Evolutionary conservation across 306 rosid species (phyloP), one percentile per base, ranked within the genome.

Genomic region (Glycyrrhiza uralensis): DNA sequence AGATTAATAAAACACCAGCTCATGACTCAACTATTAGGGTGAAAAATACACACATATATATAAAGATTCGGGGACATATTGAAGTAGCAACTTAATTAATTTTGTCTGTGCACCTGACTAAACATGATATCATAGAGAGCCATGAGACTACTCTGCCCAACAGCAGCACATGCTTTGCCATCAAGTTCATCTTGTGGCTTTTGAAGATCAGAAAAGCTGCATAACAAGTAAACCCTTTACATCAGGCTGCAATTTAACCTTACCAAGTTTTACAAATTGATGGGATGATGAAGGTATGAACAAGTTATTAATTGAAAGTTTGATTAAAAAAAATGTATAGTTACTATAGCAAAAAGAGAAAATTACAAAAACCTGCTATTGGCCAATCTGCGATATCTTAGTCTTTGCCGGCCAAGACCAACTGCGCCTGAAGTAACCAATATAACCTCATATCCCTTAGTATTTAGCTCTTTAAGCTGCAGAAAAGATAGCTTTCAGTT

Each of bases 91-190:
- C 2, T 42, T 44, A 33, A 19, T 42, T 44, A 33, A 19, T 36
- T 30, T 28, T 39, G 23, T n/a, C n/a, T 38, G 29, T 50, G 26
- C 17, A 90, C 98, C 95, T 92, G 96, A 76, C 95, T 88, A 71
- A 92, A 92, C 94, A 90, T 85, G 22, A 93, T 78, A 79, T 92
- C 98, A 79, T 92, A 92, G 33, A 92, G 95, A 74, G 98, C 98
- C 98, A 92, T 92, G 69, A 92, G 98, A 72, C 98, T 88, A 55
- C 95, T 88, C 86, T 92, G 96, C 45, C 96, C 96, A 46, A 92
- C 98, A 20, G 95, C 90, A 23, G 98, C 98, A 77, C 96, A 92
- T 30, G 98, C 91, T 75, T 92, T 92, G 29, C 96, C 98, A 83
- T 88, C 98, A 39, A 88, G 78, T 3, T 87, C 92, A 24, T 58